Percentiles rank a stretch among this genome's conserved stretches.
Evolutionary conservation across 176 grass and related monocot genomes (phyloP).

Genomic region (Elaeis guineensis): DNA sequence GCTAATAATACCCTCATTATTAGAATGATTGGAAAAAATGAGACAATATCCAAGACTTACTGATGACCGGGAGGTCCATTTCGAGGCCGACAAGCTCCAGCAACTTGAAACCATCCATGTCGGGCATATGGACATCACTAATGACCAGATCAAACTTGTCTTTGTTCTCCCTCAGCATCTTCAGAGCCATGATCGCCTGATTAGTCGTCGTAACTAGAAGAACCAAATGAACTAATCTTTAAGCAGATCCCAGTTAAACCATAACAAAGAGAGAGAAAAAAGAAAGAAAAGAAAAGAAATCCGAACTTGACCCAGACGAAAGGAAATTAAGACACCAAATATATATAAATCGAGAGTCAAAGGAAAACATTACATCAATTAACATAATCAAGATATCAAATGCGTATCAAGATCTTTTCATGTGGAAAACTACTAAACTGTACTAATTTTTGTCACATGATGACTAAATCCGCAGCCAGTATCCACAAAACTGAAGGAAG

Average conservation of each 20-base stretch:
- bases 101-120: constrained; percentile 88
- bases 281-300: not conserved
- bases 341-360: too few relatives aligned
- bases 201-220: constrained; percentile 64
- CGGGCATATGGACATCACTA: constrained; percentile 70
- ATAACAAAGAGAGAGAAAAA: not conserved
- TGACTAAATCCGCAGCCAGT: not conserved
- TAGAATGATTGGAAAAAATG: not conserved
- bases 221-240: constrained; percentile 2
- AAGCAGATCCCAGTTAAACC: constrained; percentile 4
- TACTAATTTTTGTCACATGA: not conserved
- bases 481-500: not conserved
- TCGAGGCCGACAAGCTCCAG: constrained; percentile 74
- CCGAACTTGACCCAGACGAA: not conserved
- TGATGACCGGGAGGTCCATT: constrained; percentile 94
- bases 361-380: too few relatives aligned
- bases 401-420: too few relatives aligned
- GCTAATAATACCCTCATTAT: not conserved
- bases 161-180: constrained; percentile 60
- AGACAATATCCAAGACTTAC: constrained; percentile 36
- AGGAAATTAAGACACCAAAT: not conserved
- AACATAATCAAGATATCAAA: too few relatives aligned
- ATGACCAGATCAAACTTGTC: constrained; percentile 92
- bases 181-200: constrained; percentile 53
- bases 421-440: too few relatives aligned